Percentiles rank a stretch among this genome's conserved stretches.
Evolutionary conservation across 2,329 filamentous ascomycete genomes (phyloP).

Genomic region (Blastomyces emzantsi): DNA sequence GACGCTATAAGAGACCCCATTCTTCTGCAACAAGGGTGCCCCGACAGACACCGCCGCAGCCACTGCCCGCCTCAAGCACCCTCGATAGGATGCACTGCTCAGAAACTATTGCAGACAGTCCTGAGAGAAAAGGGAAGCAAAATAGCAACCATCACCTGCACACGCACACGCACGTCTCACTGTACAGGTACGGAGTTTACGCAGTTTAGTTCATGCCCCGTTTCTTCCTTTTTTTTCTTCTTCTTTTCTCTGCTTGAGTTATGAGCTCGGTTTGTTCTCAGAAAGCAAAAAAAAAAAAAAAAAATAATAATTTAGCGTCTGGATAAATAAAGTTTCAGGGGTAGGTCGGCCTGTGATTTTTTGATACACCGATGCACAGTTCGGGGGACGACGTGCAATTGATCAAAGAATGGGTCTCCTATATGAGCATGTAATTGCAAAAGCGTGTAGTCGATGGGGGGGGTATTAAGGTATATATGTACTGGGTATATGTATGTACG

Average conservation of each 20-base stretch:
- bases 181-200: background rate
- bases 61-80: background rate
- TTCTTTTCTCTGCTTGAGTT: background rate
- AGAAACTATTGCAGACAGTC: background rate
- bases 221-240: too few relatives aligned
- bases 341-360: background rate
- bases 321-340: background rate
- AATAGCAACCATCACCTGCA: background rate
- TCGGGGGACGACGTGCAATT: background rate
- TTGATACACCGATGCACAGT: background rate
- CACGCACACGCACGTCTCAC: background rate
- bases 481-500: background rate
- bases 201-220: too few relatives aligned
- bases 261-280: background rate
- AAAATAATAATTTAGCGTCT: background rate
- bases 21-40: background rate
- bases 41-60: background rate
- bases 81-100: background rate
- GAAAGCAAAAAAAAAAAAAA: background rate
- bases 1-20: slow-evolving; percentile 4
- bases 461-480: background rate
- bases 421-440: background rate
- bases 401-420: background rate
- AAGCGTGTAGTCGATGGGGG: background rate
- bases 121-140: background rate